Conservation (phyloP, 2,329 filamentous ascomycete genomes). For the Xylariaceae sp. region DNA sequence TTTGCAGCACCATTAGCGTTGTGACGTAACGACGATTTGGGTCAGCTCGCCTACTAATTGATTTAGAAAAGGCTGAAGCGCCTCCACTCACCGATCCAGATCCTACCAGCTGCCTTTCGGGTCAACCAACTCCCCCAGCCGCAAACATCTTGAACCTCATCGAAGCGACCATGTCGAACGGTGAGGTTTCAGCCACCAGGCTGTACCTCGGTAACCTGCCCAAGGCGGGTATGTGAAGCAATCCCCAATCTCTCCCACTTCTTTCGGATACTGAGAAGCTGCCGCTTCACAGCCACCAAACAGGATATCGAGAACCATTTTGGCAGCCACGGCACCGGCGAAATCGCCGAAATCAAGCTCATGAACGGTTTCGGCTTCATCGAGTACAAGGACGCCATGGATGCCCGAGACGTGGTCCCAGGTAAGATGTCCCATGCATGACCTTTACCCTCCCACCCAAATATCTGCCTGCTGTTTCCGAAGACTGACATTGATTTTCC, state of each 20-base stretch:
- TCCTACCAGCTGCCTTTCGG: constrained; percentile 1
- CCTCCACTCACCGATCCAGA: constrained; percentile 7
- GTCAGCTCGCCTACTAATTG: no score
- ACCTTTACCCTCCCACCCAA: constrained; percentile 14
- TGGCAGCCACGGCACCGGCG: constrained; percentile 88
- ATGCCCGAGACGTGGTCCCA: constrained; percentile 96
- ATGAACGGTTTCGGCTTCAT: constrained; percentile 99
- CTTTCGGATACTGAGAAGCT: no score
- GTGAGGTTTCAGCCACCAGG: constrained; percentile 81
- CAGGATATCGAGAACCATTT: constrained; percentile 95
- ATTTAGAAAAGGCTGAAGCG: constrained; percentile 3
- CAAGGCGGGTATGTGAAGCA: constrained; percentile 69
- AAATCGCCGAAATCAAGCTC: constrained; percentile 98
- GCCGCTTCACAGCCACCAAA: constrained; percentile 59
- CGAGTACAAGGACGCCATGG: constrained; percentile 97
- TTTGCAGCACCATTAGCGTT: neutral
- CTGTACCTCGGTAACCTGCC: constrained; percentile 98
- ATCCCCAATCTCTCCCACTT: constrained; percentile 10
- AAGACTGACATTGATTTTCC: constrained; percentile 25
- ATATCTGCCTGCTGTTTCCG: neutral
- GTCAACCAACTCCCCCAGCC: no score
- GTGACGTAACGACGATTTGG: no score
- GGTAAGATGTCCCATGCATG: constrained; percentile 68
- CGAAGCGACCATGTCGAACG: constrained; percentile 25
- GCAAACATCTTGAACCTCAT: constrained; percentile 4